Evolutionary conservation across 441 rosid genomes (phyloP).

Genomic region (Pelargonium fulgidum): DNA sequence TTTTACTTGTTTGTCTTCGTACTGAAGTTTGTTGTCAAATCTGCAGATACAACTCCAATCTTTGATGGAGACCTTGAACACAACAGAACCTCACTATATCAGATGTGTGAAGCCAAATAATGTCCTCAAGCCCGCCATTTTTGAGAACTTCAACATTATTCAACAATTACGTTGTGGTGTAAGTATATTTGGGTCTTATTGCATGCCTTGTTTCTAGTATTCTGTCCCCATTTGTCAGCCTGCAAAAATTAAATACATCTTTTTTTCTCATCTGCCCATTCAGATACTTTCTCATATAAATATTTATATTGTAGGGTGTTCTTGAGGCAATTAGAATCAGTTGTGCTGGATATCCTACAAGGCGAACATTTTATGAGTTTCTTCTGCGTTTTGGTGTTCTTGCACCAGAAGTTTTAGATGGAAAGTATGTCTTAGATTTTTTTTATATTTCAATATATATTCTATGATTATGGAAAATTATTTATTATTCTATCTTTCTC

Average conservation of each 20-base stretch:
- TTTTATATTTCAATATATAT: slow-evolving; percentile 3
- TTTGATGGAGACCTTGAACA: slow-evolving; percentile 15
- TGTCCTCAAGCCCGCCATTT: slow-evolving; percentile 53
- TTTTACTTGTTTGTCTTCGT: neutral
- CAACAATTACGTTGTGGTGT: slow-evolving; percentile 94
- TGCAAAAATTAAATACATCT: slow-evolving; percentile 6
- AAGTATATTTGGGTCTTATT: slow-evolving; percentile 32
- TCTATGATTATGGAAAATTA: neutral
- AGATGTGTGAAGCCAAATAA: slow-evolving; percentile 95
- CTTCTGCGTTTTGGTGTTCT: slow-evolving; percentile 66
- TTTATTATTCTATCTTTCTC: slow-evolving; percentile 15
- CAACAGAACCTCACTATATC: slow-evolving; percentile 67
- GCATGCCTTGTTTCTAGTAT: slow-evolving; percentile 18
- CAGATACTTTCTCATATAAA: slow-evolving; percentile 15
- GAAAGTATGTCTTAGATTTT: slow-evolving; percentile 44
- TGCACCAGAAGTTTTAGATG: slow-evolving; percentile 62
- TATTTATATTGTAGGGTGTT: slow-evolving; percentile 62
- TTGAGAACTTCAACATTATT: slow-evolving; percentile 59
- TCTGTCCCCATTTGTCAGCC: slow-evolving; percentile 10
- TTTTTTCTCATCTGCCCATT: slow-evolving; percentile 12
- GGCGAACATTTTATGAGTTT: slow-evolving; percentile 63
- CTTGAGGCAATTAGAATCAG: slow-evolving; percentile 76
- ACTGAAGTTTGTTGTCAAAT: slow-evolving; percentile 19
- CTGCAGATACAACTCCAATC: slow-evolving; percentile 44
- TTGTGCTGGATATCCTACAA: slow-evolving; percentile 79